Base-by-base conservation (phyloP, 163 green algal species). In the Scenedesmus sp. region DNA sequence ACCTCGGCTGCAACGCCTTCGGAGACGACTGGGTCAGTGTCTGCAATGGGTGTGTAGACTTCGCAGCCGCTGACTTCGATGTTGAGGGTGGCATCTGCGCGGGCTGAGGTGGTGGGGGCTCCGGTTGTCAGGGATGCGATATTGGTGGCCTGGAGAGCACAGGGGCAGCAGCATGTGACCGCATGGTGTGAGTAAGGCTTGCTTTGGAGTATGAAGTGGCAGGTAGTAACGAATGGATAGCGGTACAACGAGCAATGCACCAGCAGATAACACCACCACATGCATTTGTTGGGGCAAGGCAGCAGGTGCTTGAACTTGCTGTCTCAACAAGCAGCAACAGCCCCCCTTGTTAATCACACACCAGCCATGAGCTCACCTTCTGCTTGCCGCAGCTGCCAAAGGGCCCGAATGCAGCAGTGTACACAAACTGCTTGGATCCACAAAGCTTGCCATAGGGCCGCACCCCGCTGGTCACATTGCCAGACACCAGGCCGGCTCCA, bases 401-500 rank as follows among this genome's bases (percentile, higher is more conserved):
- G 12, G 90, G 90, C 9, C 90, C 90, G 55, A 84, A 93, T 10
- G 26, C 74, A 4, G 62, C 64, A 4, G 57, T 86, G 85, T 93
- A 93, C 7, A 23, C n/a, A 57, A 93, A 93, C 52, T 66, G 55
- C 76, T 91, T 88, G 62, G 55, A 66, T 2, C 86, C 90, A 64
- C 90, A 93, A 0, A 93, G 85, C 85, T 77, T 90, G 59, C 90
- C 90, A 34, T 88, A 88, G 2, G 90, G 90, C 52, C 74, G 81
- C 15, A 56, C 79, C 18, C 90, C 90, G 26, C 9, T 57, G n/a
- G n/a, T 64, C 2, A 92, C 46, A n/a, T 64, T 87, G 34, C 88
- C 88, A 23, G n/a, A 26, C 18, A 92, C 70, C 10, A 85, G 87
- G 57, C 74, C n/a, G 2, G 23, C 0, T 26, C 87, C 74, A 9